Evolutionary conservation across 306 rosid genomes (phyloP).

Genomic region (Benincasa hispida): DNA sequence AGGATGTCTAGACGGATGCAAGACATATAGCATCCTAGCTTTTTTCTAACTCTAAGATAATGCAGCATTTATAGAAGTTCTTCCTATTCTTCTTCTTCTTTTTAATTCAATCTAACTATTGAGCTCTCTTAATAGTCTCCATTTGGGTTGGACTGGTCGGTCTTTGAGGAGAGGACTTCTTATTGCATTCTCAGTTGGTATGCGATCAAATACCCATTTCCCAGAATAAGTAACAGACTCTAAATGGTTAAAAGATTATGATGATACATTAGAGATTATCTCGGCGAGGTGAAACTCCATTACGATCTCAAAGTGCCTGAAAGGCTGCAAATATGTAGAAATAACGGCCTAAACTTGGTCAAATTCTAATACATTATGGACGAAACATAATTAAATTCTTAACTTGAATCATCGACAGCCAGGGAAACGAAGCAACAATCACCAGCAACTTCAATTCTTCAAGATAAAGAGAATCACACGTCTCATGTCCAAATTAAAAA

Average conservation of each 20-base stretch:
- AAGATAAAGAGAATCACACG: background rate
- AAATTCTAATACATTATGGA: background rate
- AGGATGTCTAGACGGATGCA: background rate
- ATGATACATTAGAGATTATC: background rate
- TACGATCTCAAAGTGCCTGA: no score
- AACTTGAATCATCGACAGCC: background rate
- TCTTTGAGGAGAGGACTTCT: background rate
- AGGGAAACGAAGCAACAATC: background rate
- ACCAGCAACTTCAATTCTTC: background rate
- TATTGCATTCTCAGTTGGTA: background rate
- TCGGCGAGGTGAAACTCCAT: background rate
- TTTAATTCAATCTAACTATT: background rate
- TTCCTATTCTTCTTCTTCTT: background rate
- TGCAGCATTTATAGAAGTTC: background rate
- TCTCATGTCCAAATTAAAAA: background rate
- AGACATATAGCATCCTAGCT: background rate
- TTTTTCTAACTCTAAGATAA: background rate
- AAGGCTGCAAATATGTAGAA: background rate
- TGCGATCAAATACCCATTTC: background rate
- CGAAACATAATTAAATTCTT: background rate
- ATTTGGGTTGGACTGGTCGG: background rate
- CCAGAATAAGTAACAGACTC: background rate
- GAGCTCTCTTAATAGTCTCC: background rate
- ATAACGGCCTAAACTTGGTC: background rate
- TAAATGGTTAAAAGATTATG: background rate